Conservation (phyloP, 2,329 filamentous ascomycete genomes). For the Ustulina deusta region DNA sequence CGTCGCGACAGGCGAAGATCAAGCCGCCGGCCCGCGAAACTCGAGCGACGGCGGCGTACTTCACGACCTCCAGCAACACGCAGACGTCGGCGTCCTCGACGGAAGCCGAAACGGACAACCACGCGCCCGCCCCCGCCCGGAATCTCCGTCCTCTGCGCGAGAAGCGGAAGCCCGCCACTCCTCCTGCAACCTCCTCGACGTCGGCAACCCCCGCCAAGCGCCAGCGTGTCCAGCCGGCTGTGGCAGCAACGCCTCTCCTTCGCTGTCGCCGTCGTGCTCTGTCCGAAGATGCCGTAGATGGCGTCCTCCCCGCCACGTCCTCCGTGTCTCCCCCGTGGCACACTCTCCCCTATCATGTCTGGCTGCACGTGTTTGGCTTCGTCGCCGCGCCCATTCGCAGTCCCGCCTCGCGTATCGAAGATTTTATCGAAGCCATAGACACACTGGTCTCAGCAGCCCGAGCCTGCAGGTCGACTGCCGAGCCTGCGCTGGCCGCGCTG, state of each 20-base stretch:
- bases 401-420: slow-evolving; percentile 55
- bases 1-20: slow-evolving; percentile 48
- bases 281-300: slow-evolving; percentile 16
- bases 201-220: slow-evolving; percentile 31
- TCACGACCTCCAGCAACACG: slow-evolving; percentile 33
- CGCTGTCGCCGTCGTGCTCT: neutral
- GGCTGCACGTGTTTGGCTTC: slow-evolving; percentile 76
- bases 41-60: slow-evolving; percentile 46
- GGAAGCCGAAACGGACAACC: slow-evolving; percentile 31
- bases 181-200: neutral
- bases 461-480: slow-evolving; percentile 73
- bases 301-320: slow-evolving; percentile 49
- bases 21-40: slow-evolving; percentile 46
- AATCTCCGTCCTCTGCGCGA: slow-evolving; percentile 19
- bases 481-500: slow-evolving; percentile 78
- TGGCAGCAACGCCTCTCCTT: neutral
- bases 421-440: slow-evolving; percentile 55
- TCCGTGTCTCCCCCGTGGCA: slow-evolving; percentile 66
- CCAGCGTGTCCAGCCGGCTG: slow-evolving; percentile 20
- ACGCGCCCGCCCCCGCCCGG: slow-evolving; percentile 9
- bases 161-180: slow-evolving; percentile 28
- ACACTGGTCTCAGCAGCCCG: slow-evolving; percentile 71
- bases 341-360: slow-evolving; percentile 73
- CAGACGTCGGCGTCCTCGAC: slow-evolving; percentile 31
- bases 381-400: slow-evolving; percentile 70